phyloP scores from a whole-genome alignment of 441 rosid species.

The Dalechampia spathulata region DNA sequence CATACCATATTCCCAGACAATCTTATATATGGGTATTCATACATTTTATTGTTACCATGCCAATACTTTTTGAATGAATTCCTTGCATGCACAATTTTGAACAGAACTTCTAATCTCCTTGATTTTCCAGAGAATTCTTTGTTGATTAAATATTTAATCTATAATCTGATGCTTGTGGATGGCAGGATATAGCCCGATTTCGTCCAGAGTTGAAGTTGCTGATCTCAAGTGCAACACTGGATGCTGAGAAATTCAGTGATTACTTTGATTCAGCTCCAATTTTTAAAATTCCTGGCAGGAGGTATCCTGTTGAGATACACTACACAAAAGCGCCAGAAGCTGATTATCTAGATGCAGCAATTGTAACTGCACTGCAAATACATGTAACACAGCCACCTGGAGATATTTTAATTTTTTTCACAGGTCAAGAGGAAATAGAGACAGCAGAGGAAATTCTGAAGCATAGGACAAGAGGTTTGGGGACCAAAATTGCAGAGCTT shows the following conservation, averaged over 20 bases:
- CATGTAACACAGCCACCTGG: conserved; percentile 82
- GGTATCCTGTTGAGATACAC: conserved; percentile 94
- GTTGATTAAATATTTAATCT: neutral
- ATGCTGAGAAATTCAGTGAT: conserved; percentile 95
- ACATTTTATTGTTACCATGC: too few species aligned
- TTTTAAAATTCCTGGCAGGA: conserved; percentile 92
- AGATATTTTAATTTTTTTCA: conserved; percentile 83
- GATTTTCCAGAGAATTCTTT: neutral
- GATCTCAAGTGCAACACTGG: conserved; percentile 98
- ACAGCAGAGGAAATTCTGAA: conserved; percentile 92
- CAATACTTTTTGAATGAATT: too few species aligned
- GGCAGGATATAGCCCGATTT: conserved; percentile 78
- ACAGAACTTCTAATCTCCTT: neutral
- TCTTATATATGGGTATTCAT: too few species aligned
- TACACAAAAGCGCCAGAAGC: conserved; percentile 88
- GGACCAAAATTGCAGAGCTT: conserved; percentile 86
- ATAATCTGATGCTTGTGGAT: conserved; percentile 15
- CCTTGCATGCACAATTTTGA: too few species aligned
- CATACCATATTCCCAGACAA: neutral
- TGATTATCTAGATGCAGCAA: conserved; percentile 91
- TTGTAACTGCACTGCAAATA: conserved; percentile 81
- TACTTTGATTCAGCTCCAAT: conserved; percentile 94
- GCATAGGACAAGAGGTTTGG: conserved; percentile 79
- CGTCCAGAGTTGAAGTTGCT: conserved; percentile 91
- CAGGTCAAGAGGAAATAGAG: conserved; percentile 99